These are phyloP conservation scores for Kalmanozyma brasiliensis DNA, from an alignment of 1,284 basidiomycete species.

Conservation along the genomic window DNA sequence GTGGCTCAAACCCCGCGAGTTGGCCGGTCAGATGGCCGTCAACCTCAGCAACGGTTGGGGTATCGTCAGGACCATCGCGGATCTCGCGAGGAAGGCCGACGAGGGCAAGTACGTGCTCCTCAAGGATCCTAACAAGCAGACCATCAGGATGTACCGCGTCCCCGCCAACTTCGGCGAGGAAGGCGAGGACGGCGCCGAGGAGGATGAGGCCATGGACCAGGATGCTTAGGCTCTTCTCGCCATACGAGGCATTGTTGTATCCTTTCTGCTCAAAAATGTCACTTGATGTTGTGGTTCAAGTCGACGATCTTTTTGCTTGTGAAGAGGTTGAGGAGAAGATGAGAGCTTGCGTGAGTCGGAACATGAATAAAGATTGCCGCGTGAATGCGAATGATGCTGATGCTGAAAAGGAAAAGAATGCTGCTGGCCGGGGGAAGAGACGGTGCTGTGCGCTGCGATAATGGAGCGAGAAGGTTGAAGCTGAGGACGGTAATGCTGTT, in stretches of 20 bases:
- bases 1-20: constrained; percentile 92
- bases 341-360: not conserved
- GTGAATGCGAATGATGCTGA: no score
- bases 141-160: constrained; percentile 91
- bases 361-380: no score
- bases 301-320: no score
- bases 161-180: constrained; percentile 81
- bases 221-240: constrained; percentile 2
- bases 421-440: not conserved
- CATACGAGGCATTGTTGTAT: constrained; percentile 1
- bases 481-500: not conserved
- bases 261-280: constrained; percentile 10
- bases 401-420: no score
- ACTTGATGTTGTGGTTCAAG: constrained; percentile 1
- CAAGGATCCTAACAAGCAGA: constrained; percentile 72
- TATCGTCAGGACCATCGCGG: constrained; percentile 75
- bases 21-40: constrained; percentile 93
- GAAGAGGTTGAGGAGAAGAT: not conserved
- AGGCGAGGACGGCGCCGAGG: constrained; percentile 71
- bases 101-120: constrained; percentile 65
- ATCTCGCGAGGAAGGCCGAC: constrained; percentile 58
- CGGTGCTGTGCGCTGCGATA: no score
- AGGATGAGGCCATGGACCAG: constrained; percentile 70
- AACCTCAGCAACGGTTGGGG: constrained; percentile 98
- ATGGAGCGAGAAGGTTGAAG: no score